These are phyloP conservation scores for Eruca vesicaria DNA, from an alignment of 441 rosid genomes.

Conservation along the genomic window DNA sequence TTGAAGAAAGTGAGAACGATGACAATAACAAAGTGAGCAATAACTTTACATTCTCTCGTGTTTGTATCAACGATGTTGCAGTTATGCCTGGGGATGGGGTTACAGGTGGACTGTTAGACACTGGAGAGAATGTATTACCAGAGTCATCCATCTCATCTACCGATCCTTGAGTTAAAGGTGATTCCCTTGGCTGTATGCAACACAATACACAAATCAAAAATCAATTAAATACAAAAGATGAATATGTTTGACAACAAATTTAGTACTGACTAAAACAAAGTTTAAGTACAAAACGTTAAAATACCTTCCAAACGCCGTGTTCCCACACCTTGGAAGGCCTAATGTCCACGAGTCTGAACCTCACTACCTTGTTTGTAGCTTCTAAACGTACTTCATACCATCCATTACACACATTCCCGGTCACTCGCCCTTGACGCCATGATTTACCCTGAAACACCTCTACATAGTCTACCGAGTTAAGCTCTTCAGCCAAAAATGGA, in stretches of 20 bases:
- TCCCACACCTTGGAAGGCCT: slow-evolving; percentile 51
- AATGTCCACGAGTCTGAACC: slow-evolving; percentile 35
- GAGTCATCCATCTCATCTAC: not conserved
- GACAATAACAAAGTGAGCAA: no score
- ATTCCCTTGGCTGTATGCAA: slow-evolving; percentile 47
- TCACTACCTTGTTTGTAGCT: slow-evolving; percentile 41
- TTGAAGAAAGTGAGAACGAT: no score
- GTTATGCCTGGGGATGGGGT: not conserved
- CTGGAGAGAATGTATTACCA: not conserved
- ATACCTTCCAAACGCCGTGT: slow-evolving; percentile 22
- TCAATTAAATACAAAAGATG: not conserved
- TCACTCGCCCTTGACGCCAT: slow-evolving; percentile 56
- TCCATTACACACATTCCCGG: slow-evolving; percentile 6
- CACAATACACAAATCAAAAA: not conserved
- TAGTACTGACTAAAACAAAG: no score
- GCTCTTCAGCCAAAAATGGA: slow-evolving; percentile 34
- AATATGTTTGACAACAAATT: no score
- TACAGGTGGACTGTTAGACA: not conserved
- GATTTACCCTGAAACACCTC: slow-evolving; percentile 39
- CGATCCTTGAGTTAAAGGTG: slow-evolving; percentile 28
- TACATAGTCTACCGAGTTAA: slow-evolving; percentile 46
- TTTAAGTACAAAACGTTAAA: no score
- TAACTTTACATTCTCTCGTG: not conserved
- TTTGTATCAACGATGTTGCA: not conserved
- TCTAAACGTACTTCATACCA: slow-evolving; percentile 43